Base-by-base conservation (phyloP, 2,329 filamentous ascomycete genomes). In the Fusarium nurragi region DNA sequence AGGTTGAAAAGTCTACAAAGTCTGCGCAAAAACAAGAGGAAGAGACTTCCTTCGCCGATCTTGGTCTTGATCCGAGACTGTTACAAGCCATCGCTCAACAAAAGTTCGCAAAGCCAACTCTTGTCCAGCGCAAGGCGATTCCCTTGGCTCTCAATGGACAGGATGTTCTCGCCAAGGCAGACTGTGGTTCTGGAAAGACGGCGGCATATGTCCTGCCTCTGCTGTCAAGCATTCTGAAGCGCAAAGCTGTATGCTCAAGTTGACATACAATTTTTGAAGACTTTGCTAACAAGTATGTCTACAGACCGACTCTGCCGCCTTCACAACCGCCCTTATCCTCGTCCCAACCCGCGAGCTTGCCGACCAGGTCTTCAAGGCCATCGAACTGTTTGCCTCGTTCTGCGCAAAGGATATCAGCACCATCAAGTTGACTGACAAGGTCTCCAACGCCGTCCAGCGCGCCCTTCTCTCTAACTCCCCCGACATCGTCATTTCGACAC, bases 161-260 rank as follows among this genome's bases (percentile, higher is more conserved):
- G 73, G 93, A 98, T 82, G 88, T 99, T 44, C 83, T 98, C 36
- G 94, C 93, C 52, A 93, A 94, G 74, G 93, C 94, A 34, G 96
- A 94, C 77, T 98, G 95, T 6, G 95, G 95, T 13, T 97, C 94
- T 5, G 95, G 95, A 69, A 99, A 99, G 83, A 99, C 95, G 12
- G 93, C 93, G n/a, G 94, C 95, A 46, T 98, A 98, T 75, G 82
- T 97, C 8, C 84, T 99, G 38, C 95, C 95, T 2, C 85, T 97
- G n/a, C 79, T 99, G 16, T 91, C 97, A 69, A 86, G 87, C 32
- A 91, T 97, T 62, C 80, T 99, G 54, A 91, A 90, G 74, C 87
- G 87, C 67, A 97, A 97, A 78, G 79, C 85, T 70, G 87, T 89
- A 76, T 18, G 79, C 65, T 13, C 26, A 30, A 19, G 7, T 16